Conservation (phyloP, 805 yeast genomes). For the Candida coquimbonensis region DNA sequence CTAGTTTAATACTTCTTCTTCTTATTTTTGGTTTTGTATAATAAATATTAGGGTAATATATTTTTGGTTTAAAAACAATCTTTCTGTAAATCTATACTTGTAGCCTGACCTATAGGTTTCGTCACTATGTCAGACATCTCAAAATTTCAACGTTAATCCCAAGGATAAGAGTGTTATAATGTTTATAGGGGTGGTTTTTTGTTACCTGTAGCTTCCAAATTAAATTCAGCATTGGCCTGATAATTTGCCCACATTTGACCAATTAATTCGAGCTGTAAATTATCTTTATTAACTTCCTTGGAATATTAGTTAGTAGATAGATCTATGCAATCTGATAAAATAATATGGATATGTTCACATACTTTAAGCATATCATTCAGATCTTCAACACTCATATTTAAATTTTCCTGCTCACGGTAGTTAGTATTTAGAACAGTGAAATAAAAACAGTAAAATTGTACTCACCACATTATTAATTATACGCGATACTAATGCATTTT, state of each 20-base stretch:
- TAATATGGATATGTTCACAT: conserved; percentile 12
- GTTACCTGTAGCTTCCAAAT: conserved; percentile 59
- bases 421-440: not conserved
- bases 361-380: conserved; percentile 54
- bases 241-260: conserved; percentile 79
- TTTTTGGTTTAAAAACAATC: not conserved
- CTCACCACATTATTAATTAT: conserved; percentile 72
- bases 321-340: not conserved
- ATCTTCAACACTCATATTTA: conserved; percentile 63
- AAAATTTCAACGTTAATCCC: not conserved
- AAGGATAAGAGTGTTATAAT: too few species aligned
- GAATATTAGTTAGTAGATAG: not conserved
- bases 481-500: conserved; percentile 65
- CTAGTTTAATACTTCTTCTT: not conserved
- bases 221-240: conserved; percentile 61
- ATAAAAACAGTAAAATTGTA: conserved; percentile 9
- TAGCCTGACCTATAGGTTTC: not conserved
- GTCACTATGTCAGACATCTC: not conserved
- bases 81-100: too few species aligned
- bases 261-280: conserved; percentile 62
- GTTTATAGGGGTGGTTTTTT: conserved; percentile 42
- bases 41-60: conserved; percentile 1
- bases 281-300: conserved; percentile 51
- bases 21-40: not conserved
- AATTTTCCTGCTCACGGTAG: conserved; percentile 40